These are phyloP conservation scores for Pichia sp. DNA, from an alignment of 1,139 yeast species.

Conservation along the genomic window DNA sequence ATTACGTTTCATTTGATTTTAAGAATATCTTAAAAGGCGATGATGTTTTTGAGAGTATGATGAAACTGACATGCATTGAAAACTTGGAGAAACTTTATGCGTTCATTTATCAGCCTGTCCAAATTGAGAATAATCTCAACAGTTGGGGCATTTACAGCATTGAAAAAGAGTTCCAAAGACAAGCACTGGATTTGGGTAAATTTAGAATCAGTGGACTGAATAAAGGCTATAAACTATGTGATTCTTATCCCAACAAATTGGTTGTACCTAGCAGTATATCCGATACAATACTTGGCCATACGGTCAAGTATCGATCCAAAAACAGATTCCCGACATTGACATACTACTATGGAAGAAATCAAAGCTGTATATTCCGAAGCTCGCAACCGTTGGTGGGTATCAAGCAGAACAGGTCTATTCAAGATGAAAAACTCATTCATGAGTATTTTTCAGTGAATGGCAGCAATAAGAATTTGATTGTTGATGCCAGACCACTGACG, in stretches of 20 bases:
- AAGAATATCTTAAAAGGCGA: constrained; percentile 47
- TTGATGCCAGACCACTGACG: constrained; percentile 86
- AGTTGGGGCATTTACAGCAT: constrained; percentile 75
- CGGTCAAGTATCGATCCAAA: constrained; percentile 80
- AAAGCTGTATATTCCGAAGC: constrained; percentile 78
- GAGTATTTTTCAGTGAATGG: constrained; percentile 56
- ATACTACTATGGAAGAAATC: constrained; percentile 63
- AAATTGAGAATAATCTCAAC: constrained; percentile 41
- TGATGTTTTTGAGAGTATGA: constrained; percentile 67
- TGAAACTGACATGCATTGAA: constrained; percentile 54
- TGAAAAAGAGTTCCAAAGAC: constrained; percentile 56
- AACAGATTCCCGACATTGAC: constrained; percentile 76
- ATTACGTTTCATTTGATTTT: constrained; percentile 76
- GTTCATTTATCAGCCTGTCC: constrained; percentile 53
- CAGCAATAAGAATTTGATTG: constrained; percentile 45
- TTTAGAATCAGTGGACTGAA: constrained; percentile 76
- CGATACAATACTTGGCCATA: constrained; percentile 75
- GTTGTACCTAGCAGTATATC: constrained; percentile 71
- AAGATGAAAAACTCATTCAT: constrained; percentile 74
- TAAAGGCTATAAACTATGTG: constrained; percentile 55
- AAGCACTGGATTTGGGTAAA: constrained; percentile 35
- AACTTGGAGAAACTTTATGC: constrained; percentile 60
- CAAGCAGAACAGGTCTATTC: constrained; percentile 80
- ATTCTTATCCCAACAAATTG: constrained; percentile 63
- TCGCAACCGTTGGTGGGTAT: constrained; percentile 92